Base-by-base conservation (phyloP, 805 yeast genomes). In the Candida palmyrensis region DNA sequence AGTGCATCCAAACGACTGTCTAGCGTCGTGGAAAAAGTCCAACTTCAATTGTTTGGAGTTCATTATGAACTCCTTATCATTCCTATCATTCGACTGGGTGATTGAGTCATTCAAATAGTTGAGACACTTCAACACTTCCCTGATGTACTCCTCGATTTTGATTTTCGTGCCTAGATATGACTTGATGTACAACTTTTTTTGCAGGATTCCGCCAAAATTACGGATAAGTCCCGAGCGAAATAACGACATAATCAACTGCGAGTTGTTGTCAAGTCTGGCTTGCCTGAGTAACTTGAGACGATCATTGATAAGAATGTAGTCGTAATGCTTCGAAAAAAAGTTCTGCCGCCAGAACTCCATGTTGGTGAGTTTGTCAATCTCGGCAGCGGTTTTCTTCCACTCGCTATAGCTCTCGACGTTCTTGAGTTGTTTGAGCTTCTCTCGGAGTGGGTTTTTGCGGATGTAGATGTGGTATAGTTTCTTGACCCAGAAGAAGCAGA, bases 181-280 rank as follows among this genome's bases (percentile, higher is more conserved):
- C 37, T 87, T 78, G 35, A 82, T 82, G 63, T 84, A 90, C 28
- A 92, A 62, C 34, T 79, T 73, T 42, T 81, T 78, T 43, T 82
- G 84, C 1, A 94, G 74, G 4, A 92, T 86, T 1, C 95, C 94
- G 5, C 95, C 97, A 62, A 90, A 84, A 51, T 92, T 92, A 25
- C 98, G 62, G 22, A 92, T 62, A 48, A 88, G 71, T 0, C 96
- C 95, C 0, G 95, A 82, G 25, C 96, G 62, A 29, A 90, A 69
- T 24, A 82, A 61, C 14, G 82, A 77, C 59, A 82, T 70, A 13
- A 88, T 62, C 21, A 66, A 59, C 14, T 66, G 68, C 2, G 77
- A 62, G 52, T 88, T 86, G 10, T 69, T 69, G 6, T 66, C 63
- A 18, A 67, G 61, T 30, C 92, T 55, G 1, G 95, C 88, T 14